Base-by-base conservation (phyloP, 306 rosid species). In the Mimosa pudica region DNA sequence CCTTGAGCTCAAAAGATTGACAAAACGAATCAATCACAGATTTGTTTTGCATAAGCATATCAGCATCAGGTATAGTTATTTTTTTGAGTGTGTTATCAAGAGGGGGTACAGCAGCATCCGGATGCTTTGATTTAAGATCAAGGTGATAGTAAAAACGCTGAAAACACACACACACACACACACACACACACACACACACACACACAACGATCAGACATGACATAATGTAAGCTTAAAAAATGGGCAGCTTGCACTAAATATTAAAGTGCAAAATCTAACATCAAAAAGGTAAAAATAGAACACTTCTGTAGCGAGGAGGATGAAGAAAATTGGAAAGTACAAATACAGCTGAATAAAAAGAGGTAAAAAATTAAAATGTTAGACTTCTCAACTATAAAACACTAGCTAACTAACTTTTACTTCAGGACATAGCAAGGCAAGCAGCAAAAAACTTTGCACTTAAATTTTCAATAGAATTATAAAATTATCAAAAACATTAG, bases 81-180 rank as follows among this genome's bases (percentile, higher is more conserved):
- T 86, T 92, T 89, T 84, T 86, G 49, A 94, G 98, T 2, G 94
- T 86, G 76, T 80, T 88, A 80, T 94, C 96, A 20, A 94, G 83
- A 16, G 92, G 94, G 80, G 97, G 96, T 55, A 94, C 94, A 11
- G 88, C 80, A 6, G 88, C 86, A 80, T 92, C 94, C 33, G 93
- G 89, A 64, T 88, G 84, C 89, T 91, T 89, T n/a, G 96, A 92
- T 73, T 90, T 92, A 85, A 92, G 78, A 83, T 94, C 96, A 14
- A 92, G 88, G 84, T 47, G 63, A 45, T 80, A 88, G 74, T 85
- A 92, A 54, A 94, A 94, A 45, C 96, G 96, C 98, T 94, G 92
- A 75, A 82, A 74, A 84, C n/a, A 69, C 24, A 3, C 0, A 51
- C 10, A 46, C 6, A 69, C n/a, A n/a, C n/a, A n/a, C n/a, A n/a